phyloP scores from a whole-genome alignment of 495 filamentous ascomycete genomes.

The Chlorociboria aeruginascens region DNA sequence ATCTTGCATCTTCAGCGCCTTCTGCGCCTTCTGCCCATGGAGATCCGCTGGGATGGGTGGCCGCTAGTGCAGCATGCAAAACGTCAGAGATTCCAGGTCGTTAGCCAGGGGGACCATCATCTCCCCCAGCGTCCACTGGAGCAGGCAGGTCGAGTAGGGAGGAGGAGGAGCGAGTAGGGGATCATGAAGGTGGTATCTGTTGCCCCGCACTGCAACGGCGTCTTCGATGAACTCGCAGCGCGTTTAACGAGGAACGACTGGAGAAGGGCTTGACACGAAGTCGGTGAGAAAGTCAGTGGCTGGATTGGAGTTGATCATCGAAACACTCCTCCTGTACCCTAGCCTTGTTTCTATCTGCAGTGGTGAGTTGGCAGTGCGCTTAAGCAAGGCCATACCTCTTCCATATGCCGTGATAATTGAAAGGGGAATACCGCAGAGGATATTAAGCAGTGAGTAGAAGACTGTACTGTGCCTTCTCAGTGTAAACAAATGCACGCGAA shows the following conservation, averaged over 20 bases:
- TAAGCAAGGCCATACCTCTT: constrained; percentile 42
- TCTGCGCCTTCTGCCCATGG: constrained; percentile 16
- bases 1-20: too few species aligned
- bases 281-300: constrained; percentile 31
- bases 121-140: neutral
- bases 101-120: constrained; percentile 13
- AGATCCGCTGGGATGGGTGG: constrained; percentile 33
- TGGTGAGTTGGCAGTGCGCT: constrained; percentile 84
- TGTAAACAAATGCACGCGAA: neutral
- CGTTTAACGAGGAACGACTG: constrained; percentile 26
- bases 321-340: constrained; percentile 14
- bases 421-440: constrained; percentile 26
- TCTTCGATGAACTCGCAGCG: constrained; percentile 6
- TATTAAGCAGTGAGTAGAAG: constrained; percentile 17
- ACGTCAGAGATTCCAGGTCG: constrained; percentile 6
- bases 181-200: constrained; percentile 7
- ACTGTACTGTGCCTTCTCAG: neutral
- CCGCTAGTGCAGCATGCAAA: constrained; percentile 22
- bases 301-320: constrained; percentile 5
- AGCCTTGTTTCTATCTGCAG: constrained; percentile 50
- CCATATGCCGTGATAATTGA: constrained; percentile 38
- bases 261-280: constrained; percentile 42
- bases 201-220: constrained; percentile 21
- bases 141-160: too few species aligned
- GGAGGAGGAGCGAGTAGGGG: too few species aligned